Conservation (phyloP, 345 rosid genomes). For the Ceriops tagal region DNA sequence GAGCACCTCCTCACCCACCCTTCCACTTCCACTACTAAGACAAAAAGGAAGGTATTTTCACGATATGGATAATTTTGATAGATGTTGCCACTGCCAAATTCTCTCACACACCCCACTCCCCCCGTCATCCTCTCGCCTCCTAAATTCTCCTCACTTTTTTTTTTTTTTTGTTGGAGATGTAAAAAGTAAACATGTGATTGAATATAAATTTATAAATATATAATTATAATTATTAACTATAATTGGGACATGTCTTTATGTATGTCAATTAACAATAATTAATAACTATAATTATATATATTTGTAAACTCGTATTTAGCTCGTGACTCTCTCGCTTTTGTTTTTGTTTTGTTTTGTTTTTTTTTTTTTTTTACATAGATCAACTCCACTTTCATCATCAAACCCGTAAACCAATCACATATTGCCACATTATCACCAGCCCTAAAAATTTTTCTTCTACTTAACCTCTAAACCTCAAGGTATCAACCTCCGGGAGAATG, state of each 20-base stretch:
- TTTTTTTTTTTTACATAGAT: slow-evolving; percentile 39
- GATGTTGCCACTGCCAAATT: background rate
- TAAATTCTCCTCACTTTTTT: too few relatives aligned
- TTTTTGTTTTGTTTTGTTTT: slow-evolving; percentile 15
- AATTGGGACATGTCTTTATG: too few relatives aligned
- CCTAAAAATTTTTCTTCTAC: slow-evolving; percentile 13
- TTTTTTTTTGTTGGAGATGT: background rate
- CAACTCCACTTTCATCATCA: slow-evolving; percentile 28
- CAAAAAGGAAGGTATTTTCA: slow-evolving; percentile 44
- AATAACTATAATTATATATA: too few relatives aligned
- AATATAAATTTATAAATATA: too few relatives aligned
- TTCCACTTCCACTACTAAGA: slow-evolving; percentile 34
- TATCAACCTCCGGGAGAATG: background rate
- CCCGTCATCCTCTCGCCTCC: slow-evolving; percentile 4
- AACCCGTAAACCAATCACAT: slow-evolving; percentile 35
- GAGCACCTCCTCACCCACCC: slow-evolving; percentile 11
- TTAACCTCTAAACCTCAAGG: slow-evolving; percentile 11
- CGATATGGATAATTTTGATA: slow-evolving; percentile 17
- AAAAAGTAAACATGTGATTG: too few relatives aligned
- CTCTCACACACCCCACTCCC: slow-evolving; percentile 21
- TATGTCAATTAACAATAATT: too few relatives aligned
- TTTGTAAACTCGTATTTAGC: too few relatives aligned
- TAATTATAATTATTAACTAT: too few relatives aligned
- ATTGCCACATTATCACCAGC: slow-evolving; percentile 37
- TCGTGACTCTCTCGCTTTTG: too few relatives aligned